Evolutionary conservation across 2,329 filamentous ascomycete species (phyloP).

Genomic region (Colletotrichum tabaci): DNA sequence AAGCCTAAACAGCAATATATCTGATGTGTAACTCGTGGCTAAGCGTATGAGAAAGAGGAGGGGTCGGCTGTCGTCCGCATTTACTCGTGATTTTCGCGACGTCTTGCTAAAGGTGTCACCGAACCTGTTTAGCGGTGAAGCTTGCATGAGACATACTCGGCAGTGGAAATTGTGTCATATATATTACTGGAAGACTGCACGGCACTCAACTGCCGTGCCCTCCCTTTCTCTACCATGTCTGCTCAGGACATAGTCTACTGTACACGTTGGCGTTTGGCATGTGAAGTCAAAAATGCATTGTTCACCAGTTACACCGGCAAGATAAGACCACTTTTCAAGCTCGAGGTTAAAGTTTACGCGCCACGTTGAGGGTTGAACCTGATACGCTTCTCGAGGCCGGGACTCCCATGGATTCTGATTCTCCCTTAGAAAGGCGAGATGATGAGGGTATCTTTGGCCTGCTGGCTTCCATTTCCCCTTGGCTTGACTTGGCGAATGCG

Average conservation of each 20-base stretch:
- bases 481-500: background rate
- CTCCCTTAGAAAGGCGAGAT: background rate
- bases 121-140: slow-evolving; percentile 4
- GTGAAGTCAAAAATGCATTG: background rate
- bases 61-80: background rate
- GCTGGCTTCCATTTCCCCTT: background rate
- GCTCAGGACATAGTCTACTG: slow-evolving; percentile 7
- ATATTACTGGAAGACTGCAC: background rate
- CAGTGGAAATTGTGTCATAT: slow-evolving; percentile 4
- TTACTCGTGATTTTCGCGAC: slow-evolving; percentile 9
- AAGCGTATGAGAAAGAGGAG: background rate
- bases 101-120: background rate
- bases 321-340: slow-evolving; percentile 16
- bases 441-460: background rate
- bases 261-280: background rate
- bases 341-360: slow-evolving; percentile 16
- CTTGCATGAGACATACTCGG: background rate
- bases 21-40: background rate
- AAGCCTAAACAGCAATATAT: background rate
- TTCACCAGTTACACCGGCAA: background rate
- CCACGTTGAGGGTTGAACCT: slow-evolving; percentile 9
- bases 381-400: slow-evolving; percentile 15
- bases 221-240: background rate
- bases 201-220: background rate
- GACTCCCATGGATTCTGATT: slow-evolving; percentile 11